Evolutionary conservation across 192 early-diverging fungal genomes (phyloP).

Genomic region (Dispira parvispora): DNA sequence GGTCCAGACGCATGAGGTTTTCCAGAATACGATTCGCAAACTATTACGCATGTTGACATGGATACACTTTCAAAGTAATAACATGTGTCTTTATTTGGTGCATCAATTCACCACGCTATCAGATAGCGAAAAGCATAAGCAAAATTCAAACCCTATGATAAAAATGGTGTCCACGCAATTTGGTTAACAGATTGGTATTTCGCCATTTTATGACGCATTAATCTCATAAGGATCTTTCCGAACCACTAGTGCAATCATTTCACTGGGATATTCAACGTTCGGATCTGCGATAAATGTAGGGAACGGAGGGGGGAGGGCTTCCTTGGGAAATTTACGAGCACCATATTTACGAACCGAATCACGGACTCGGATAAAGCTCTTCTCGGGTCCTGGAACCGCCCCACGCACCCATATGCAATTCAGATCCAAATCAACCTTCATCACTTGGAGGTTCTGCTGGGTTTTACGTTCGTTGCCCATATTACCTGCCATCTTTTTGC

Average conservation of each 20-base stretch:
- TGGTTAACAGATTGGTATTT: not conserved
- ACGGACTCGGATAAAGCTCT: slow-evolving; percentile 66
- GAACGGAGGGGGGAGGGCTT: slow-evolving; percentile 43
- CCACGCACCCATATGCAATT: slow-evolving; percentile 92
- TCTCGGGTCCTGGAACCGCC: slow-evolving; percentile 70
- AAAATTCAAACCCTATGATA: too few species aligned
- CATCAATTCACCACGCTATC: too few species aligned
- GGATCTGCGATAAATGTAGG: slow-evolving; percentile 41
- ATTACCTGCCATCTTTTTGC: slow-evolving; percentile 96
- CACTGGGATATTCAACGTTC: not conserved
- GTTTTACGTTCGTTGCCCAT: slow-evolving; percentile 79
- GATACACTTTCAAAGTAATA: too few species aligned
- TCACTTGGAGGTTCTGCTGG: slow-evolving; percentile 62
- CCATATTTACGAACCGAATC: slow-evolving; percentile 71
- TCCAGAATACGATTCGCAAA: not conserved
- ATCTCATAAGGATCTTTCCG: slow-evolving; percentile 2
- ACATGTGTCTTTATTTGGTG: not conserved
- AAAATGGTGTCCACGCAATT: too few species aligned
- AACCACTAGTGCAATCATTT: not conserved
- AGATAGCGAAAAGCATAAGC: too few species aligned
- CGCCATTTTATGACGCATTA: not conserved
- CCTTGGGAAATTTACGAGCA: slow-evolving; percentile 42
- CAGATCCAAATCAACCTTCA: slow-evolving; percentile 70
- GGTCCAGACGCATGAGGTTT: too few species aligned
- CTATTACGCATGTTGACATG: not conserved